Evolutionary conservation across 2,329 filamentous ascomycete species (phyloP), one percentile per base, ranked within the genome.

Genomic region (Samsoniella hepiali): DNA sequence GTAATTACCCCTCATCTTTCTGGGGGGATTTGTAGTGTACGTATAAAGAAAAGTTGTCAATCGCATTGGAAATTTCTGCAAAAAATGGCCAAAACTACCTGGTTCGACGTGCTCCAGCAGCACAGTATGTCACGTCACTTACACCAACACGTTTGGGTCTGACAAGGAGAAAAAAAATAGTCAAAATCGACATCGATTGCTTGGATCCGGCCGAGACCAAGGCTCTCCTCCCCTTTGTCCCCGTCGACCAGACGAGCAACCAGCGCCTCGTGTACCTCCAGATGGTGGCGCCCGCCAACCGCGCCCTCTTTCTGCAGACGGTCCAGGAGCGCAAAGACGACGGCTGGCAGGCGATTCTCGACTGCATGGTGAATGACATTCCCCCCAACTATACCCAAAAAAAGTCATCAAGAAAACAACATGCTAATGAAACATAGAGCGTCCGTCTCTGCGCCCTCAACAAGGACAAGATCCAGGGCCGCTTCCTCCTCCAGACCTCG

Each of bases 381-480:
- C 7, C 31, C 10, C 13, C 67, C 87, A 84, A 67, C 90, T 90
- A 51, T 17, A 38, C 5, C 8, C 15, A 22, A 42, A 11, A 17
- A 42, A 36, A 22, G 10, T 29, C 32, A 5, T 15, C 9, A 13
- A 17, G 2, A 50, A 27, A 31, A 4, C 5, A 29, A n/a, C 6
- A n/a, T n/a, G 9, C 31, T 49, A 56, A 56, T 13, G 27, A 31
- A 47, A 9, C 22, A 17, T 42, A 63, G 62, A 57, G 53, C 49
- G 63, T 69, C 42, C 50, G 62, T 11, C 65, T 70, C 27, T 67
- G 65, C 56, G 67, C 68, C 38, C 58, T 65, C 53, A 70, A 70
- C 47, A 31, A 68, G n/a, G 60, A 62, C 42, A 58, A 63, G 60
- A 58, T 70, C 50, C 62, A 63, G n/a, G 66, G 67, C 63, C 64